Base-by-base conservation (phyloP, 345 rosid genomes). In the Salix viminalis region DNA sequence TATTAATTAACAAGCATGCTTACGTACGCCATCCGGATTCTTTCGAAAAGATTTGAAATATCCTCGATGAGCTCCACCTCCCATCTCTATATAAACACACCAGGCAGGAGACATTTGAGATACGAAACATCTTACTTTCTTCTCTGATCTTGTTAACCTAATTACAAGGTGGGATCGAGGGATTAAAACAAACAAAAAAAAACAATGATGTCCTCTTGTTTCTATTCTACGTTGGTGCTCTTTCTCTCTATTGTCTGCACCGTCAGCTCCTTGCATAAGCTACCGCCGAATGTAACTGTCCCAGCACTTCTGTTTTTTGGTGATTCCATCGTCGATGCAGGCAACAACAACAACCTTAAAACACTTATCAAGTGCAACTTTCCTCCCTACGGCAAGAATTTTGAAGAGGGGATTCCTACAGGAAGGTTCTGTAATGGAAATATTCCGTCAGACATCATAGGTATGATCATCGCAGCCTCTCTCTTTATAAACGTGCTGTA, bases 371-470 rank as follows among this genome's bases (percentile, higher is more conserved):
- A 79, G 82, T 83, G 86, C 76, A 83, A 89, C 75, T 94, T 92
- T 79, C 82, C 83, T 64, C 98, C 95, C 1, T 92, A 92, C 48
- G 97, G 97, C 0, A 77, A 81, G 41, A 88, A 86, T 76, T 87
- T 82, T 65, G 6, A 11, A 5, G 80, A 83, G 24, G 80, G 75
- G 69, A 2, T 32, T 0, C 79, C 97, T 0, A 87, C 95, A 0
- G 97, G 97, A 69, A 84, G 95, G 77, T 89, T 87, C 34, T 81
- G 85, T 78, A 81, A 92, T 36, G 97, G 94, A 36, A 89, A 88
- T 80, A 66, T 87, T 24, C 88, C 89, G 28, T 65, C 92, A 0
- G 93, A 90, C 75, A 19, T 90, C 9, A 4, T 90, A 8, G 96
- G 97, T 91, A 79, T 0, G 24, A 19, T 34, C 36, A 34, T 34